Evolutionary conservation across 208 protist genomes (phyloP).

Genomic region (Novymonas esmeraldas): DNA sequence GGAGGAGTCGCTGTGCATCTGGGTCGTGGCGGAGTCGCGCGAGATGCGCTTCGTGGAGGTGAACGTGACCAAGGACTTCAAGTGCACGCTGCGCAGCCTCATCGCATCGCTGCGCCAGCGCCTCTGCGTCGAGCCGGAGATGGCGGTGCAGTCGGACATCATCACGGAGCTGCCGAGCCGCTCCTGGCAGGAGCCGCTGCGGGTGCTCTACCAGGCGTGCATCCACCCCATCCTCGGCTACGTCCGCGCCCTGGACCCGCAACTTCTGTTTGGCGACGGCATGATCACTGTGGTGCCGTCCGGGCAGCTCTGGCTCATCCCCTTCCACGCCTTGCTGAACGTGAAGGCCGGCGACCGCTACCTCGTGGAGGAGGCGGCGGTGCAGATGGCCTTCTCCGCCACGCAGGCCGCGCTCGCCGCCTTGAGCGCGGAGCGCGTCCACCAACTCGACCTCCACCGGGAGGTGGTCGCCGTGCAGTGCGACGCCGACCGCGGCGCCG

Average conservation of each 20-base stretch:
- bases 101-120: conserved; percentile 53
- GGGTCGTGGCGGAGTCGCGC: conserved; percentile 77
- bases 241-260: conserved; percentile 60
- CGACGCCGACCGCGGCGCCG: conserved; percentile 28
- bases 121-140: conserved; percentile 66
- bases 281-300: conserved; percentile 87
- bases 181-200: conserved; percentile 85
- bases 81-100: conserved; percentile 60
- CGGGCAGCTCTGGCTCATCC: conserved; percentile 77
- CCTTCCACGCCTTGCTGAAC: conserved; percentile 88
- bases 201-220: conserved; percentile 80
- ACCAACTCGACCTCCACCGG: conserved; percentile 57
- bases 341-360: conserved; percentile 59
- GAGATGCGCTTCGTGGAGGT: conserved; percentile 91
- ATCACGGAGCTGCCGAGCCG: conserved; percentile 70
- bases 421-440: conserved; percentile 63
- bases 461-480: conserved; percentile 71
- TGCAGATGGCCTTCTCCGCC: conserved; percentile 86
- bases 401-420: conserved; percentile 76
- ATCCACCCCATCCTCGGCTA: conserved; percentile 89
- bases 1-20: conserved; percentile 81
- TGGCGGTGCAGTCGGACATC: conserved; percentile 36
- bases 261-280: conserved; percentile 47
- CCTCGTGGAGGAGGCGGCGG: conserved; percentile 78
- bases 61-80: conserved; percentile 81